Evolutionary conservation across 2,329 filamentous ascomycete species (phyloP), one percentile per base, ranked within the genome.

Genomic region (Hypomyces perniciosus): DNA sequence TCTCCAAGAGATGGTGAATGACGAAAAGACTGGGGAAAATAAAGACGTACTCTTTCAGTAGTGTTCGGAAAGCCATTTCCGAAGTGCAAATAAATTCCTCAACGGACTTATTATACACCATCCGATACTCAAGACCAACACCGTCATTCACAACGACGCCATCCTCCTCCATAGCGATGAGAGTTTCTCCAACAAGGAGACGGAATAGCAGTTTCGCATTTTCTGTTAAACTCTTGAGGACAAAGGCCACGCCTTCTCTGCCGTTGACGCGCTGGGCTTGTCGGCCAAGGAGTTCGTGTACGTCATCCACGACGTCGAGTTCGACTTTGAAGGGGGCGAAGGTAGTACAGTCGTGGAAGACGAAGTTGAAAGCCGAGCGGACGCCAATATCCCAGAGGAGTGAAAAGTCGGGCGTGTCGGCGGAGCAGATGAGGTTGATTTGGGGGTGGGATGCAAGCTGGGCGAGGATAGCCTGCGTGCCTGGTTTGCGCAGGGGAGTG

Each of bases 21-120:
- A 8, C 4, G 4, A 26, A 33, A 34, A 29, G 13, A 29, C 51
- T 44, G 50, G 27, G 20, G 20, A 40, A n/a, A 13, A 38, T 13
- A 41, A 45, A 42, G 34, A 71, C 82, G 56, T 69, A 93, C 79
- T 99, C 93, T 71, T 97, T 97, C 56, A 99, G 70, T 64, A 99
- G 68, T 28, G 91, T 96, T 54, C 93, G 80, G 72, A 97, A 97
- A 55, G 89, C 90, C 80, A 97, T 90, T 72, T 97, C 93, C 54
- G 88, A 96, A 60, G 88, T 93, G 67, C 92, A 96, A 45, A 99
- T 93, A 67, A 99, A 97, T 64, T 96, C 90, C 69, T 96, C 91
- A 5, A 92, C 86, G 2, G 93, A 91, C 72, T 96, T 96, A 65
- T 95, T 90, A 64, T 97, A 99, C 57, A 99, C 69, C 59, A 90